Base-by-base conservation (phyloP, 805 yeast genomes). In the Debaryomyces hansenii region DNA sequence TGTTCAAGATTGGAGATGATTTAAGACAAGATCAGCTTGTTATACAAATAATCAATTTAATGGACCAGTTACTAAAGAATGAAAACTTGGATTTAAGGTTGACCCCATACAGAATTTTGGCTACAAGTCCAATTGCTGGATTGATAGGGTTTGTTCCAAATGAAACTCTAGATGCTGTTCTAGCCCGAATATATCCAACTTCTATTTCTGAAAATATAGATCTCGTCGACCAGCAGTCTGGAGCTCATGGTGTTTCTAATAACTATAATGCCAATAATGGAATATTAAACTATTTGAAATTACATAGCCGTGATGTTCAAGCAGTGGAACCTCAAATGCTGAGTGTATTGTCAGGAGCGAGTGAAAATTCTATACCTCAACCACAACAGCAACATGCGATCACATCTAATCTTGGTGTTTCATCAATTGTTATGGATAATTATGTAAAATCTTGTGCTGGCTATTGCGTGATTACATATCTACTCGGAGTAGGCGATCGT, bases 371-470 rank as follows among this genome's bases (percentile, higher is more conserved):
- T 12, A 42, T 41, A 36, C 37, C 21, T 15, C 48, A 39, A n/a
- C 44, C 33, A 5, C 46, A 32, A n/a, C 58, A 52, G 51, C 73
- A 46, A 61, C 77, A 62, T 32, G 58, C 74, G 6, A 55, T 67
- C 2, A 53, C 66, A 4, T 59, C 73, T 0, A 72, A 69, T 38
- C 64, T 77, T 43, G 79, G 79, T 0, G 83, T 87, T 1, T 70
- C 76, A 9, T 66, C 82, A 0, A 80, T 79, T 53, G 88, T 84
- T 0, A 89, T 94, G 96, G 98, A 94, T 57, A 92, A 87, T 53
- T 94, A 88, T 67, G 92, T 94, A 5, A 82, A 91, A 53, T 89
- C 97, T 2, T 90, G 97, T 62, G 97, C 99, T 20, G 99, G 99
- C 0, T 94, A 94, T 61, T 94, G 97, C 72, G 98, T 94, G 1